A percentile compares a stretch with the other conserved stretches of the same genome.
Conservation (phyloP, 2,329 filamentous ascomycete species). For the Apiospora hydei region DNA sequence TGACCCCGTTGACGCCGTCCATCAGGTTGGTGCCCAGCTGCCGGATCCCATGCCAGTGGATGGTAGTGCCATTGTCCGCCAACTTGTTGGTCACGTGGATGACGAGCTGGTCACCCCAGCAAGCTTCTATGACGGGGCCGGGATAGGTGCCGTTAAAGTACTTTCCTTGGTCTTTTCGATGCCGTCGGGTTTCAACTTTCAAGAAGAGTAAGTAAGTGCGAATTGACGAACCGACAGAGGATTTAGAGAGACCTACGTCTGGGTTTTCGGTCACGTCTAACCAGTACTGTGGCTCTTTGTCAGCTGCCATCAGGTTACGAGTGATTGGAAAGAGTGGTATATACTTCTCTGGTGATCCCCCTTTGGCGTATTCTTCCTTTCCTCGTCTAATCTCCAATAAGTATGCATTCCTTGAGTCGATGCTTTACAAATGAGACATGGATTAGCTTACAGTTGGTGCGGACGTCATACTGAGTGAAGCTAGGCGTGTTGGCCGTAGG, state of each 20-base stretch:
- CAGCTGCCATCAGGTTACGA: too few relatives aligned
- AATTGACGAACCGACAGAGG: too few relatives aligned
- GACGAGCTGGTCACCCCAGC: constrained; percentile 69
- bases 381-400: constrained; percentile 22
- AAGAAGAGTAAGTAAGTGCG: neutral
- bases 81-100: constrained; percentile 74
- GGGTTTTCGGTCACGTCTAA: neutral
- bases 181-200: constrained; percentile 32
- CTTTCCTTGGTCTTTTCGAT: constrained; percentile 49
- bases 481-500: constrained; percentile 27
- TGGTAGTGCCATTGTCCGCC: constrained; percentile 56
- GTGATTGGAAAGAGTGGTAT: neutral
- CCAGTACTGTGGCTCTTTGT: neutral
- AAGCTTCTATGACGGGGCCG: constrained; percentile 69
- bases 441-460: constrained; percentile 30
- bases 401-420: neutral
- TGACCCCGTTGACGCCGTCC: constrained; percentile 54
- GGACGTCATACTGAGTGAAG: constrained; percentile 31
- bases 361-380: constrained; percentile 29
- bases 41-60: constrained; percentile 58
- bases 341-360: constrained; percentile 9
- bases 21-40: constrained; percentile 50
- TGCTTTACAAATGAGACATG: too few relatives aligned
- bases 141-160: constrained; percentile 72
- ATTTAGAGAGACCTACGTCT: too few relatives aligned